Percentiles rank a stretch among this genome's conserved stretches.
These are phyloP conservation scores for Tetrastigma voinierianum DNA, from an alignment of 164 flowering plant species.

Conservation along the genomic window DNA sequence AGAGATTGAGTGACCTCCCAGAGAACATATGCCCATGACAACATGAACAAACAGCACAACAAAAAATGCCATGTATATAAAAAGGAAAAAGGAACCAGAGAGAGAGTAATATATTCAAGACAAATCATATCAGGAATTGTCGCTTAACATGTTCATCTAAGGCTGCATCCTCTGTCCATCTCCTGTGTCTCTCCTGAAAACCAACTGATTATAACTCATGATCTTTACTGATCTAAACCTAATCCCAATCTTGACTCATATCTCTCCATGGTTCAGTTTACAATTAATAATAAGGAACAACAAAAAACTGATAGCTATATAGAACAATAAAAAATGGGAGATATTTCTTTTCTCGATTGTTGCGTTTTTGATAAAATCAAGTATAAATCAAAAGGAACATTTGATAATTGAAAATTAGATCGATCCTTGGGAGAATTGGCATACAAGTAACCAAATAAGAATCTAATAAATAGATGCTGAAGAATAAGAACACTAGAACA, in stretches of 20 bases:
- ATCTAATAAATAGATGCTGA: too few species aligned
- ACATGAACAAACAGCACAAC: background rate
- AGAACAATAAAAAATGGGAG: too few species aligned
- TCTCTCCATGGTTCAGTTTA: constrained; percentile 13
- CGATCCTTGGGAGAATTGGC: too few species aligned
- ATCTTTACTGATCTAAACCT: constrained; percentile 43
- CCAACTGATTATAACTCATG: constrained; percentile 88
- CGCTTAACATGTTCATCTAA: constrained; percentile 72
- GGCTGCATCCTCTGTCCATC: constrained; percentile 78
- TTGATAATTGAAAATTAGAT: too few species aligned
- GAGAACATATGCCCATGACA: background rate
- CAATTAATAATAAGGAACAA: too few species aligned
- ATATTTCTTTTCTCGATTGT: too few species aligned
- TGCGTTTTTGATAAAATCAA: too few species aligned
- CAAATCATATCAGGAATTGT: constrained; percentile 80
- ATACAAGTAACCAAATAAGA: too few species aligned
- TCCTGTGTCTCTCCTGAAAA: constrained; percentile 92
- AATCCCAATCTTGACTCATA: constrained; percentile 7
- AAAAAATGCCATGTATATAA: background rate
- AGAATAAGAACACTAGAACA: too few species aligned
- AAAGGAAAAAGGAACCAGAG: background rate
- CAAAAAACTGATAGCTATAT: too few species aligned
- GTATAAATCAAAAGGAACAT: too few species aligned
- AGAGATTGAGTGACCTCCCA: constrained; percentile 85
- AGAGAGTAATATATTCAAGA: constrained; percentile 45